Base-by-base conservation (phyloP, 768 basidiomycete genomes). In the Suillus lakei region DNA sequence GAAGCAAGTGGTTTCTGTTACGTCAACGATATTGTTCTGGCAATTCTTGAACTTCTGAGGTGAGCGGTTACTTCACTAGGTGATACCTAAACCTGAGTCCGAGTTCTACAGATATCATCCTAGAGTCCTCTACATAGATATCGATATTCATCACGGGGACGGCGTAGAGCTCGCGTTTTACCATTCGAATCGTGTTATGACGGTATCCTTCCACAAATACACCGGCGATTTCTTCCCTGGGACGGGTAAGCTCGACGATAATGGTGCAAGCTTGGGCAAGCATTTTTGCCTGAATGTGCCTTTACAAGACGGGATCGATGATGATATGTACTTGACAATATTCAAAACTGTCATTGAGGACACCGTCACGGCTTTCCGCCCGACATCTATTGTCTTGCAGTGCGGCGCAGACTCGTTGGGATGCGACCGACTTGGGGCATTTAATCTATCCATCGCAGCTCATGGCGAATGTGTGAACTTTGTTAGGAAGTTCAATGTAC, bases 1-100 rank as follows among this genome's bases (percentile, higher is more conserved):
- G 97, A 99, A 79, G 96, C 98, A 9, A 98, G 96, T 72, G 97
- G 97, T 2, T 99, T 99, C 76, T 99, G 97, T 78, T 99, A 98
- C 76, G 87, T 99, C 26, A 99, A 99, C 75, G 96, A 98, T 73
- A 96, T 97, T 46, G 96, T 99, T 1, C 83, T 99, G 0, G 95
- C 91, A 0, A 98, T 99, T 58, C 81, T 99, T 21, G 97, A 99
- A 72, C 83, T 99, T 38, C 83, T 99, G 3, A 85, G 93, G 94
- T 93, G 68, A 67, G 78, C 76, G 66, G 9, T 26, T 13, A 12
- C 8, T 23, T 16, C 3, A 8, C 1, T 50, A 15, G 61, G 23
- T 67, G n/a, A 68, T 67, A 28, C 2, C 15, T 30, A 30, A 21
- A 41, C 12, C 18, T 62, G 9, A 63, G 43, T 1, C 9, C 9